Evolutionary conservation across 2,329 filamentous ascomycete species (phyloP).

Genomic region (Arthrobotrys sinensis): DNA sequence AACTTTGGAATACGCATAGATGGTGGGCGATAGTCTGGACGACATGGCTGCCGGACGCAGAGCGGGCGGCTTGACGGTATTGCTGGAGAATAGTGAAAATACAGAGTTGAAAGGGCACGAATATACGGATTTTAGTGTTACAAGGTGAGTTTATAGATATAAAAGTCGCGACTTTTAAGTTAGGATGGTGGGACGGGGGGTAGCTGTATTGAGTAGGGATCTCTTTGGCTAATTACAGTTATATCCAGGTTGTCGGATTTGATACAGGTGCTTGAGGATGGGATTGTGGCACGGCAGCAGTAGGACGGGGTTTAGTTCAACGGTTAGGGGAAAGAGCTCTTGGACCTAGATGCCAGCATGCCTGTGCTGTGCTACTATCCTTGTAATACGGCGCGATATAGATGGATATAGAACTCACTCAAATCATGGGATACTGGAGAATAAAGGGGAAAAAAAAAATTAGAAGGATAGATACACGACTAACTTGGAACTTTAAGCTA

Average conservation of each 20-base stretch:
- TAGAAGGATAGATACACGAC: background rate
- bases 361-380: background rate
- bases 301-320: slow-evolving; percentile 3
- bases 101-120: slow-evolving; percentile 77
- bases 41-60: slow-evolving; percentile 89
- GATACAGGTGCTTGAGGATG: slow-evolving; percentile 80
- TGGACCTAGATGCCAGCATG: background rate
- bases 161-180: background rate
- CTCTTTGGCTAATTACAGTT: background rate
- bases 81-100: slow-evolving; percentile 89
- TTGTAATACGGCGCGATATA: background rate
- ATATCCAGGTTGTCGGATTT: slow-evolving; percentile 78
- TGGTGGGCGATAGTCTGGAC: slow-evolving; percentile 84
- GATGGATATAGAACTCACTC: slow-evolving; percentile 6
- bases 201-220: slow-evolving; percentile 71
- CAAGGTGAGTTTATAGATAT: slow-evolving; percentile 63
- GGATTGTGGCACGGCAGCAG: slow-evolving; percentile 71
- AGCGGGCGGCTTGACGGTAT: slow-evolving; percentile 90
- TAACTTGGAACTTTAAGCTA: background rate
- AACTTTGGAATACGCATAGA: slow-evolving; percentile 62
- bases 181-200: slow-evolving; percentile 76
- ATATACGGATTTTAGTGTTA: slow-evolving; percentile 82
- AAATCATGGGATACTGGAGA: background rate
- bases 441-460: background rate
- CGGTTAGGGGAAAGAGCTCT: slow-evolving; percentile 7